phyloP scores from a whole-genome alignment of 441 rosid species.

The Gossypium laxum region DNA sequence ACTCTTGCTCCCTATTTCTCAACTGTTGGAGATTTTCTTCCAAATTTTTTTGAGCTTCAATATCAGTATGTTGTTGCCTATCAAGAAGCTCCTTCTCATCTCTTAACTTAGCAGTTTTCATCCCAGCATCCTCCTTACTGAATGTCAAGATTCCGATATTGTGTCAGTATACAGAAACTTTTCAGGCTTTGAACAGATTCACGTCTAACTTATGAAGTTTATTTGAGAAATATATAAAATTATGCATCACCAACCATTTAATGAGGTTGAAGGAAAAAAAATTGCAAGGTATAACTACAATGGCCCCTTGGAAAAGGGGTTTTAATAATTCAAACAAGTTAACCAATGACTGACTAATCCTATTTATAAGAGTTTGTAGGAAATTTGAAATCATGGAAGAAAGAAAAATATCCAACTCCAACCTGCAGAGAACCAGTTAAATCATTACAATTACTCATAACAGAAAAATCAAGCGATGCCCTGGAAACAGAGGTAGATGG shows the following conservation, averaged over 20 bases:
- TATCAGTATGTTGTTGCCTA: slow-evolving; percentile 86
- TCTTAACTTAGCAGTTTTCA: slow-evolving; percentile 75
- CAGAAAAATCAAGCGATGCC: background rate
- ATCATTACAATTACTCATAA: background rate
- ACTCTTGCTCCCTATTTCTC: slow-evolving; percentile 67
- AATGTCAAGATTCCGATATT: slow-evolving; percentile 19
- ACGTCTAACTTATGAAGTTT: background rate
- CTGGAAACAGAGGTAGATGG: background rate
- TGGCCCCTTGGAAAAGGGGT: background rate
- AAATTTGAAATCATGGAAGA: slow-evolving; percentile 1
- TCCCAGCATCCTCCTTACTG: slow-evolving; percentile 96
- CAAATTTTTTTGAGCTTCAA: slow-evolving; percentile 79
- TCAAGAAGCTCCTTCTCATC: slow-evolving; percentile 95
- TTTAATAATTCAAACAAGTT: slow-evolving; percentile 6
- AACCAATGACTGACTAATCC: background rate
- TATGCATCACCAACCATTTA: background rate
- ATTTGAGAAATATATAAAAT: background rate
- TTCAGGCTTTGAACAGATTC: background rate
- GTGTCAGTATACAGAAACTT: slow-evolving; percentile 4
- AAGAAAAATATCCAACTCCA: background rate
- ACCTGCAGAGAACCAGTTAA: background rate
- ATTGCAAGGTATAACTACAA: background rate
- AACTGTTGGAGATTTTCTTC: slow-evolving; percentile 92
- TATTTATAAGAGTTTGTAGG: background rate
- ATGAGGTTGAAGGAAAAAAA: slow-evolving; percentile 8